Conservation (phyloP, 2,329 filamentous ascomycete species). For the Stemphylium lycopersici region DNA sequence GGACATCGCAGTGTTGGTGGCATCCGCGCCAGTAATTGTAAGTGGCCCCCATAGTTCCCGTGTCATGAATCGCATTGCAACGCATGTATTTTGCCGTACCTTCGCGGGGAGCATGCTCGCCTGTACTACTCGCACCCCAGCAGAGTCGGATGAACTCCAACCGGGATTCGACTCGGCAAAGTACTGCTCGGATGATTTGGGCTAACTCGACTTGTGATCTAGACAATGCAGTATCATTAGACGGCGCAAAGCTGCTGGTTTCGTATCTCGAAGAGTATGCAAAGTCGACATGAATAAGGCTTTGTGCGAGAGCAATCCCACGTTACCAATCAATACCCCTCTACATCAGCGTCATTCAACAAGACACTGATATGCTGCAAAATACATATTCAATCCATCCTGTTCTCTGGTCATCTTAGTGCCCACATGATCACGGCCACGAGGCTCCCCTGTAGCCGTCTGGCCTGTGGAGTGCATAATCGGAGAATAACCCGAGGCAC, state of each 20-base stretch:
- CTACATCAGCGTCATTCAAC: constrained; percentile 28
- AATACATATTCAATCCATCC: constrained; percentile 22
- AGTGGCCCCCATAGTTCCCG: constrained; percentile 30
- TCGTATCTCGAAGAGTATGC: constrained; percentile 68
- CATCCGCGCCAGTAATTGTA: constrained; percentile 80
- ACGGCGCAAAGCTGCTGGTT: constrained; percentile 71
- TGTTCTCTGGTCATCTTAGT: constrained; percentile 8
- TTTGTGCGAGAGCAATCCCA: constrained; percentile 20
- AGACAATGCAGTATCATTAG: constrained; percentile 78
- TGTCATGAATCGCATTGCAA: constrained; percentile 9
- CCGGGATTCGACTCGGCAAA: constrained; percentile 8
- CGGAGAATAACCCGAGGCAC: constrained; percentile 26
- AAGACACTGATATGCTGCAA: constrained; percentile 29
- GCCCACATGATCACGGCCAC: constrained; percentile 7
- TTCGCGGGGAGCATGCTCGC: constrained; percentile 20
- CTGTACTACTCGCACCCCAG: constrained; percentile 5
- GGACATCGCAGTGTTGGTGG: constrained; percentile 88
- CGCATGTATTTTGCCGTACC: constrained; percentile 7
- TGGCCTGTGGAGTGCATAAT: constrained; percentile 22
- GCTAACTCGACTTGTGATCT: constrained; percentile 24
- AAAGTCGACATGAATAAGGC: constrained; percentile 31
- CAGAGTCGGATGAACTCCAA: constrained; percentile 3
- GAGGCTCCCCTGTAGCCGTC: constrained; percentile 17
- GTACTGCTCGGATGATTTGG: constrained; percentile 10
- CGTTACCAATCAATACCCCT: not conserved